Percentiles rank a stretch among this genome's conserved stretches.
These are phyloP conservation scores for Penicillium sp. DNA, from an alignment of 2,329 filamentous ascomycete genomes.

Conservation along the genomic window DNA sequence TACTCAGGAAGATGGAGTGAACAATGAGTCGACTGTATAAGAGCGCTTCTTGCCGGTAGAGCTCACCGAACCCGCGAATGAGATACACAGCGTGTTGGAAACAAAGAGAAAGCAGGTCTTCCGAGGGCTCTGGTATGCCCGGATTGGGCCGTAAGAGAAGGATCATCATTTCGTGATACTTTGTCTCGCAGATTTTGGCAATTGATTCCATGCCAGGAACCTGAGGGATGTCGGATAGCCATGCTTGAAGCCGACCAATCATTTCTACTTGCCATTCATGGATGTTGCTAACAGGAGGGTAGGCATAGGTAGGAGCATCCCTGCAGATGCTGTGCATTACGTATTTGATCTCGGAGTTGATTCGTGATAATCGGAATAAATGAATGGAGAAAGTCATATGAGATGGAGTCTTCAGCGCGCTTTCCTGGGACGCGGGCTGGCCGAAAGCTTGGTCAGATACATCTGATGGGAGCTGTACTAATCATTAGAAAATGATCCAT, in stretches of 20 bases:
- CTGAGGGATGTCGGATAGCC: conserved; percentile 42
- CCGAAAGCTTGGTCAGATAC: conserved; percentile 19
- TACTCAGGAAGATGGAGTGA: conserved; percentile 51
- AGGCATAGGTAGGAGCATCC: conserved; percentile 50
- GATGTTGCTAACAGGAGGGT: conserved; percentile 49
- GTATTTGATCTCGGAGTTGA: conserved; percentile 61
- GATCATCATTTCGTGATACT: conserved; percentile 52
- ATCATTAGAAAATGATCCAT: conserved; percentile 22
- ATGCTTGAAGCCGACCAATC: conserved; percentile 41
- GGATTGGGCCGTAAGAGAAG: conserved; percentile 54
- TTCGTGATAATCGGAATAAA: conserved; percentile 43
- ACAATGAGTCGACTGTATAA: conserved; percentile 52
- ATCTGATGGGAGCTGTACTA: conserved; percentile 21
- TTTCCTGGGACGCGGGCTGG: neutral
- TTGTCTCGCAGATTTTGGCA: conserved; percentile 42
- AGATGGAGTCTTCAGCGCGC: conserved; percentile 7
- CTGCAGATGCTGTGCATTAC: conserved; percentile 55
- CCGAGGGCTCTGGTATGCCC: conserved; percentile 50
- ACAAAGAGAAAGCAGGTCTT: conserved; percentile 43
- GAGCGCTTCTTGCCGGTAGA: conserved; percentile 49
- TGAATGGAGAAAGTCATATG: conserved; percentile 50
- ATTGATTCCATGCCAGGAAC: conserved; percentile 8
- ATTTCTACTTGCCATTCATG: conserved; percentile 50
- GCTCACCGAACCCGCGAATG: conserved; percentile 43
- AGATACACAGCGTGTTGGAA: conserved; percentile 46